A percentile compares a stretch with the other conserved stretches of the same genome.
Conservation (phyloP, 805 yeast genomes). For the Dipodascopsis tothii region DNA sequence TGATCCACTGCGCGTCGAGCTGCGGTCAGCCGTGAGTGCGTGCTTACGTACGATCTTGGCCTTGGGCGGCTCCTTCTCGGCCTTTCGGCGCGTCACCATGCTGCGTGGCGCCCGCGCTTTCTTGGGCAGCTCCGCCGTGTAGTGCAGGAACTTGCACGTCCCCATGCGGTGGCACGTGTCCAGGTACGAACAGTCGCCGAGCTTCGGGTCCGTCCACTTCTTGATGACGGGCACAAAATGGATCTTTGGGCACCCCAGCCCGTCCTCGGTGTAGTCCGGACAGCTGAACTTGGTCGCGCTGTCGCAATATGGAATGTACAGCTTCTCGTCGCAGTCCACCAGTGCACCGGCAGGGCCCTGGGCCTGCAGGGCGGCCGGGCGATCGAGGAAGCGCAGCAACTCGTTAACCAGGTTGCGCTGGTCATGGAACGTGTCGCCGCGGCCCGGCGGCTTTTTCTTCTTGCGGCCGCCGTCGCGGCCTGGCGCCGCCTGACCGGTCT, state of each 20-base stretch:
- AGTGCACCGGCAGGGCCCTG: background rate
- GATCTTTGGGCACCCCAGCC: slow-evolving; percentile 22
- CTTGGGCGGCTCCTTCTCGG: no score
- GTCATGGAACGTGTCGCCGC: no score
- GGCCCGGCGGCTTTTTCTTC: no score
- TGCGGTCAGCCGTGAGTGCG: slow-evolving; percentile 25
- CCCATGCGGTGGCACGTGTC: slow-evolving; percentile 88
- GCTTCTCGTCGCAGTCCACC: background rate
- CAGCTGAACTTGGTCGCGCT: background rate
- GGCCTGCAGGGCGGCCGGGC: background rate
- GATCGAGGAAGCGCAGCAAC: background rate
- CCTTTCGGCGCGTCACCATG: no score
- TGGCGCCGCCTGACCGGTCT: no score
- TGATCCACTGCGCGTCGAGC: slow-evolving; percentile 74
- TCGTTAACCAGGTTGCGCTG: no score
- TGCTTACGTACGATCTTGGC: no score
- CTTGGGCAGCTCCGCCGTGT: slow-evolving; percentile 35
- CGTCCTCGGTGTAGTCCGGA: background rate
- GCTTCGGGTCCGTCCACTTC: slow-evolving; percentile 53
- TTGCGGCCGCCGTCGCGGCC: no score
- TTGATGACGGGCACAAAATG: slow-evolving; percentile 32
- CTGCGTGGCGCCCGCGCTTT: no score
- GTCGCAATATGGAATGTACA: slow-evolving; percentile 2
- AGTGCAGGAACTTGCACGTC: slow-evolving; percentile 76
- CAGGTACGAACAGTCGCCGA: slow-evolving; percentile 89